Base-by-base conservation (phyloP, 306 rosid genomes). In the Vachellia pachyceras region DNA sequence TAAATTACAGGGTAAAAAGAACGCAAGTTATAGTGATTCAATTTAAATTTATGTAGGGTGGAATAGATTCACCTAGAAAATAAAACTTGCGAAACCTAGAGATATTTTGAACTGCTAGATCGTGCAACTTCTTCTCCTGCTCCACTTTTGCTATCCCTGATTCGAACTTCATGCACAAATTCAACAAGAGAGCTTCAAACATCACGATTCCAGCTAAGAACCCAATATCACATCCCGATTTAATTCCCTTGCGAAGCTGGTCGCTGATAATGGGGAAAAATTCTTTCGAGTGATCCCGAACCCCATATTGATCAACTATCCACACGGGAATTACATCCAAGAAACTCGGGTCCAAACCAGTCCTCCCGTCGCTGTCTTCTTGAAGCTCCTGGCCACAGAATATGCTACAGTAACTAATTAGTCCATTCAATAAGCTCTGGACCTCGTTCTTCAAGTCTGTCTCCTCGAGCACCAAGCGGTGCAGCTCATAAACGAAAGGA, bases 141-240 rank as follows among this genome's bases (percentile, higher is more conserved):
- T 90, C 91, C 13, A 47, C 85, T 85, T 82, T 82, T 0, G 83
- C 23, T 55, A 71, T 36, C 65, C 88, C 90, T n/a, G 47, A 40
- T 11, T 83, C 70, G 5, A 89, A 88, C 76, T 57, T 69, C 82
- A 90, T 84, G 77, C 91, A 85, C 83, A 92, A 45, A 72, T 83
- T 89, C 84, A 92, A 73, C 86, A 92, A 72, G 50, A 92, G 83
- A 74, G 87, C 89, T 61, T 90, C 90, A 46, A 85, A 88, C 92
- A 90, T 90, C 10, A 92, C 94, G 45, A 90, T 81, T 54, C 94
- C 97, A 72, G 93, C 92, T 33, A 90, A 84, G 33, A 71, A 75
- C 37, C 88, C 90, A 33, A 89, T 76, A 61, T 84, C 86, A 64
- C 86, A 84, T 50, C 90, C 89, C 80, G 10, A 50, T 78, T 35